Evolutionary conservation across 768 basidiomycete species (phyloP).

Genomic region (Sistotremastrum suecicum): DNA sequence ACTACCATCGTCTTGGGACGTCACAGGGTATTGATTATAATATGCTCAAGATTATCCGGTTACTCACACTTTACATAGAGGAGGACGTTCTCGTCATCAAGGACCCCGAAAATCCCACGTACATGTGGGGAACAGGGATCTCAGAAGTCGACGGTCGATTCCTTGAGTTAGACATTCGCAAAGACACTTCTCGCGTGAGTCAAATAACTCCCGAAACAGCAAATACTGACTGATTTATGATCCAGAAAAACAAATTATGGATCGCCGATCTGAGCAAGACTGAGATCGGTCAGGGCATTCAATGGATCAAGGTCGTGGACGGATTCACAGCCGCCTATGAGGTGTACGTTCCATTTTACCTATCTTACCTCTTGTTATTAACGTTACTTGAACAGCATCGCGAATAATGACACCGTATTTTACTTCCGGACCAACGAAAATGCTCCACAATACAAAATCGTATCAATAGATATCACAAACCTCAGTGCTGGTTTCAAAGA

Average conservation of each 20-base stretch:
- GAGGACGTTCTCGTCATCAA: slow-evolving; percentile 55
- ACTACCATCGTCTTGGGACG: slow-evolving; percentile 1
- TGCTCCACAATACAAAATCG: slow-evolving; percentile 52
- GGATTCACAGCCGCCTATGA: slow-evolving; percentile 55
- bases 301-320: slow-evolving; percentile 59
- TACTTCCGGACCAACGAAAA: slow-evolving; percentile 52
- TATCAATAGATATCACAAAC: slow-evolving; percentile 47
- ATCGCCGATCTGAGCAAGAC: slow-evolving; percentile 48
- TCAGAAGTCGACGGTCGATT: slow-evolving; percentile 55
- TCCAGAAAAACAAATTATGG: slow-evolving; percentile 66
- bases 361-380: not conserved
- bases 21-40: not conserved
- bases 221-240: not conserved
- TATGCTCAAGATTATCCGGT: not conserved
- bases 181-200: slow-evolving; percentile 51
- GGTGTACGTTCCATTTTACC: slow-evolving; percentile 30
- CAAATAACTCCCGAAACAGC: not conserved
- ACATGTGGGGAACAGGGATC: slow-evolving; percentile 43
- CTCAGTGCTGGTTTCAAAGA: slow-evolving; percentile 33
- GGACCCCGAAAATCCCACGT: slow-evolving; percentile 48
- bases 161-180: slow-evolving; percentile 35
- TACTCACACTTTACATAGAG: slow-evolving; percentile 21
- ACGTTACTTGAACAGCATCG: slow-evolving; percentile 28
- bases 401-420: slow-evolving; percentile 47
- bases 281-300: slow-evolving; percentile 46